Conservation (phyloP, 371 early-diverging fungal species). For the Haplosporangium sp. region DNA sequence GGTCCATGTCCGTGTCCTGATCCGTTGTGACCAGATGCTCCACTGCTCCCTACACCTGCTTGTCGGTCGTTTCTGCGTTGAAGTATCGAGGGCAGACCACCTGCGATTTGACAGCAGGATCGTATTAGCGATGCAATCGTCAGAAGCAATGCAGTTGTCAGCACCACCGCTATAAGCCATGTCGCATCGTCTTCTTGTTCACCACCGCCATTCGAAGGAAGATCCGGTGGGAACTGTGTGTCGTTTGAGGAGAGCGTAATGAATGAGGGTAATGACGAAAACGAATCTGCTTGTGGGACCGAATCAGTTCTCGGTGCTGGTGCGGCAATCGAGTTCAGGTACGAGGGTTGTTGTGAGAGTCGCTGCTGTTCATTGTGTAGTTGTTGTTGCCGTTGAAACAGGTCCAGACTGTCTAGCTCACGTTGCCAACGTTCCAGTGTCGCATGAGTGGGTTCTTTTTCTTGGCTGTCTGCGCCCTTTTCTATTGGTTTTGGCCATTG, state of each 20-base stretch:
- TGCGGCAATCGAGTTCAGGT: conserved; percentile 11
- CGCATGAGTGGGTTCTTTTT: neutral
- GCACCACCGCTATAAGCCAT: conserved; percentile 28
- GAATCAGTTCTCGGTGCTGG: neutral
- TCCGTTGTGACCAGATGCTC: neutral
- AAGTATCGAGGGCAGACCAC: conserved; percentile 17
- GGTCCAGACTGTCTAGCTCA: neutral
- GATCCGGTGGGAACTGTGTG: neutral
- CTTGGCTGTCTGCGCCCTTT: too few relatives aligned
- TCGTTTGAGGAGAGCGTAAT: conserved; percentile 1
- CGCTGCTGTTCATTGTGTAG: conserved; percentile 10
- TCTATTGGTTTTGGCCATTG: neutral
- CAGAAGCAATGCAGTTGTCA: conserved; percentile 23
- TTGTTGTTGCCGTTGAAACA: conserved; percentile 7
- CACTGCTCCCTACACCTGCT: conserved; percentile 9
- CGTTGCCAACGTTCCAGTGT: conserved; percentile 3
- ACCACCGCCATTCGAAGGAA: conserved; percentile 5
- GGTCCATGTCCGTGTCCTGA: conserved; percentile 7
- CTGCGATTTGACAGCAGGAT: conserved; percentile 33
- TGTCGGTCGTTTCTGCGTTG: neutral
- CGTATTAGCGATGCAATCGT: conserved; percentile 31
- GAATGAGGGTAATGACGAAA: conserved; percentile 10
- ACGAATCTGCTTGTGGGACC: neutral
- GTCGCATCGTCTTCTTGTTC: conserved; percentile 21
- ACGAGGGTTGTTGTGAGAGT: neutral